Evolutionary conservation across 1,284 basidiomycete species (phyloP).

Genomic region (Athelia psychrophila): DNA sequence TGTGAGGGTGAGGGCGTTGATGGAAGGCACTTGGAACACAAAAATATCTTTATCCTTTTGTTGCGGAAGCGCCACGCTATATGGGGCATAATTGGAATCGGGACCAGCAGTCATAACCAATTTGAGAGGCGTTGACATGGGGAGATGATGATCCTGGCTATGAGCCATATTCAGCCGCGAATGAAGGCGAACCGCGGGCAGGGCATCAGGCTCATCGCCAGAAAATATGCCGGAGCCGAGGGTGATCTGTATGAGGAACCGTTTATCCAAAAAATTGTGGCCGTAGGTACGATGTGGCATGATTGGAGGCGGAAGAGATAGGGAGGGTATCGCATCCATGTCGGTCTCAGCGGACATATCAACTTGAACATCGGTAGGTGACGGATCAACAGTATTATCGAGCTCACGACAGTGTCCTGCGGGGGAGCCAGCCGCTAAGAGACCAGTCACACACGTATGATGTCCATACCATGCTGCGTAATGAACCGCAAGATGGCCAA

Average conservation of each 20-base stretch:
- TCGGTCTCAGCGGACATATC: constrained; percentile 53
- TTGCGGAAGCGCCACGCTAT: constrained; percentile 85
- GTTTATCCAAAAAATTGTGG: constrained; percentile 89
- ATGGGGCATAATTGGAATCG: constrained; percentile 82
- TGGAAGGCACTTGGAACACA: constrained; percentile 80
- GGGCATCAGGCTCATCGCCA: constrained; percentile 16
- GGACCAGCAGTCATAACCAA: constrained; percentile 86
- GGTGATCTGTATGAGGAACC: constrained; percentile 84
- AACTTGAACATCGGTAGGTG: not conserved
- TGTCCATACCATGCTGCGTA: constrained; percentile 99
- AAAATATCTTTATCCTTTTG: constrained; percentile 82
- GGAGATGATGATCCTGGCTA: constrained; percentile 58
- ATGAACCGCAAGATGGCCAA: constrained; percentile 84
- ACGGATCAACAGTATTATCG: constrained; percentile 35
- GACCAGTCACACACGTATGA: constrained; percentile 70
- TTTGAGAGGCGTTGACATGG: constrained; percentile 84
- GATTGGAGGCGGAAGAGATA: constrained; percentile 96
- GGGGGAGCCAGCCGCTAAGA: constrained; percentile 49
- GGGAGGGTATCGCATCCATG: constrained; percentile 89
- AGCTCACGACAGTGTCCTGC: constrained; percentile 20
- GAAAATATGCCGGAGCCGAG: constrained; percentile 50
- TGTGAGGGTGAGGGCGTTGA: constrained; percentile 81
- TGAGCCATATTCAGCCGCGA: constrained; percentile 67
- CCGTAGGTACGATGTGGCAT: constrained; percentile 94
- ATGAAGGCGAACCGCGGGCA: constrained; percentile 57